These are phyloP conservation scores for Citrus reticulata DNA, from an alignment of 345 rosid species.

Conservation along the genomic window DNA sequence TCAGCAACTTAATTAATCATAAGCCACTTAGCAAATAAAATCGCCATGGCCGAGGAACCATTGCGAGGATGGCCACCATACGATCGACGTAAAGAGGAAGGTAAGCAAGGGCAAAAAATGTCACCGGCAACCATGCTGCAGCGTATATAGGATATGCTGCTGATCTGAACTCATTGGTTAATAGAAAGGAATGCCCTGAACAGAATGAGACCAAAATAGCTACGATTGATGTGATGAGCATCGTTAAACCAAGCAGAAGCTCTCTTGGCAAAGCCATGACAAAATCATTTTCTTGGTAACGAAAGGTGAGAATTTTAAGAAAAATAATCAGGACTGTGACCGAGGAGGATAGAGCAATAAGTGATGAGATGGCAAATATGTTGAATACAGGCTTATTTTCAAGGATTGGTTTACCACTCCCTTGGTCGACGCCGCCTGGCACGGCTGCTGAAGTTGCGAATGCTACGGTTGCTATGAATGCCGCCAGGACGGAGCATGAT, in stretches of 20 bases:
- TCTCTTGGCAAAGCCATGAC: neutral
- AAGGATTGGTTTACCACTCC: neutral
- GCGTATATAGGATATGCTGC: constrained; percentile 18
- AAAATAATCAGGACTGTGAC: constrained; percentile 17
- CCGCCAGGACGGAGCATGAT: constrained; percentile 34
- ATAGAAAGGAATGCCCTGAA: constrained; percentile 23
- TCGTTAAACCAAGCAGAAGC: too few relatives aligned
- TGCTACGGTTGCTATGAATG: constrained; percentile 32
- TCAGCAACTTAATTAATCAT: neutral
- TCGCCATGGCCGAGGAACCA: constrained; percentile 1
- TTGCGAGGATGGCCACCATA: neutral
- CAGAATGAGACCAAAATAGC: constrained; percentile 9
- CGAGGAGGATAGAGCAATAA: constrained; percentile 22
- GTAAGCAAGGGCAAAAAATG: constrained; percentile 19
- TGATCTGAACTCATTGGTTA: neutral
- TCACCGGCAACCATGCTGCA: constrained; percentile 20
- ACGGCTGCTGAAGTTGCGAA: constrained; percentile 25
- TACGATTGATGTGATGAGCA: too few relatives aligned
- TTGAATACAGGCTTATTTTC: neutral
- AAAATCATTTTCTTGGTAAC: constrained; percentile 23
- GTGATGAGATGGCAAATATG: constrained; percentile 20
- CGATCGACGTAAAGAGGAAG: constrained; percentile 23
- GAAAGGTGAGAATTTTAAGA: constrained; percentile 21
- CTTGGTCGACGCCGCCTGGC: constrained; percentile 17
- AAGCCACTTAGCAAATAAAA: neutral